Percentiles rank a stretch among this genome's conserved stretches.
phyloP scores from a whole-genome alignment of 192 early-diverging fungal species.

The Rhizophagus prolifer region DNA sequence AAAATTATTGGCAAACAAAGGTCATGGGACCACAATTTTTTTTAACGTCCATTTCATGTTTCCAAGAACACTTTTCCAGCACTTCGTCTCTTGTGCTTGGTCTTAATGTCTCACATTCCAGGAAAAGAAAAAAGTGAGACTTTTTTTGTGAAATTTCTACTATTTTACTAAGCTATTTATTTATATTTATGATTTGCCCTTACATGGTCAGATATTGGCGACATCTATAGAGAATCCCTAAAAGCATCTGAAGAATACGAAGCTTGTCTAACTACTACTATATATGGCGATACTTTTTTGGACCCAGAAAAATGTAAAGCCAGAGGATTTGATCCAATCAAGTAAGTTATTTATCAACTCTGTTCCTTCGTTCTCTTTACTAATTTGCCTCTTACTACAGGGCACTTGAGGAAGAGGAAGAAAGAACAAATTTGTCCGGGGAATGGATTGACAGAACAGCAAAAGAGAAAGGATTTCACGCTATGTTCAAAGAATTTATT shows the following conservation, averaged over 20 bases:
- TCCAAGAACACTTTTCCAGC: too few relatives aligned
- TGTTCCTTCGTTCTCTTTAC: neutral
- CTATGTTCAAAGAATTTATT: neutral
- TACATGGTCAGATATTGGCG: neutral
- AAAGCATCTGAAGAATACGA: conserved; percentile 17
- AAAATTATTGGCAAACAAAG: too few relatives aligned
- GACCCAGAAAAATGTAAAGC: conserved; percentile 22
- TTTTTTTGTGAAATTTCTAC: conserved; percentile 18
- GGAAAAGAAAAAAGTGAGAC: neutral
- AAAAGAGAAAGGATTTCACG: conserved; percentile 2
- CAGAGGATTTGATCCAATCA: neutral
- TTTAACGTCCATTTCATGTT: too few relatives aligned
- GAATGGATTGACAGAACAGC: neutral
- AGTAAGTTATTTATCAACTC: conserved; percentile 9
- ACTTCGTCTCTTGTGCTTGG: too few relatives aligned
- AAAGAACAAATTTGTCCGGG: neutral
- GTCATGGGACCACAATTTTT: too few relatives aligned
- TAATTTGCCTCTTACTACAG: neutral
- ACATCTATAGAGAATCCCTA: neutral
- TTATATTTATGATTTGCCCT: neutral
- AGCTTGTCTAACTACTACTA: conserved; percentile 18
- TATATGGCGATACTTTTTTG: conserved; percentile 13
- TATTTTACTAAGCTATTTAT: neutral
- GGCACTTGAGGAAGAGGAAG: neutral
- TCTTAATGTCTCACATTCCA: neutral